Conservation (phyloP, 2,329 filamentous ascomycete genomes). For the Didymella exigua region DNA sequence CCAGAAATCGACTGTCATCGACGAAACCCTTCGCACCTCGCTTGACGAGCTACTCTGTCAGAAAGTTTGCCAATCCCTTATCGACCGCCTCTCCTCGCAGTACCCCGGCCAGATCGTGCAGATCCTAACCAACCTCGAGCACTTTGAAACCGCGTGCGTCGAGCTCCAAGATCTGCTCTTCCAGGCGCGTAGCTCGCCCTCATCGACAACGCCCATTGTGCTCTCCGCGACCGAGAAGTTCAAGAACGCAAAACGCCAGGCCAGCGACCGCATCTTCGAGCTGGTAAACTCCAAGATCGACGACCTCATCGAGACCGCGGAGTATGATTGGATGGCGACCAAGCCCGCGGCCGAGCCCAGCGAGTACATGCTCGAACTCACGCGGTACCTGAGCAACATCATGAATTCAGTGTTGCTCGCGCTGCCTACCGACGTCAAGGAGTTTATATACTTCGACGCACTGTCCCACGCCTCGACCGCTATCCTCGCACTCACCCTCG, state of each 20-base stretch:
- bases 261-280: conserved; percentile 97
- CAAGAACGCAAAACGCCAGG: conserved; percentile 87
- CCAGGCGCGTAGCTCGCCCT: conserved; percentile 79
- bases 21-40: conserved; percentile 84
- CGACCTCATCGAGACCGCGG: conserved; percentile 93
- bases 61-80: conserved; percentile 88
- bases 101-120: conserved; percentile 98
- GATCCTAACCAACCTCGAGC: conserved; percentile 95
- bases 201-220: conserved; percentile 78
- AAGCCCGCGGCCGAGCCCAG: conserved; percentile 74
- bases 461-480: conserved; percentile 87
- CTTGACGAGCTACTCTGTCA: conserved; percentile 93
- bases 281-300: conserved; percentile 99
- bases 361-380: conserved; percentile 95
- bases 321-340: conserved; percentile 84
- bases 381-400: conserved; percentile 89
- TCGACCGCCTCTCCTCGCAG: conserved; percentile 86
- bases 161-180: conserved; percentile 88
- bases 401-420: conserved; percentile 94
- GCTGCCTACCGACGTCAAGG: conserved; percentile 93
- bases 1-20: conserved; percentile 85
- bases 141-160: conserved; percentile 91
- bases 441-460: conserved; percentile 96
- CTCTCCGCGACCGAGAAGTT: conserved; percentile 87
- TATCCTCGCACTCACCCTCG: conserved; percentile 80